A percentile compares a stretch with the other conserved stretches of the same genome.
Conservation (phyloP, 2,329 filamentous ascomycete genomes). For the Fusarium compactum region DNA sequence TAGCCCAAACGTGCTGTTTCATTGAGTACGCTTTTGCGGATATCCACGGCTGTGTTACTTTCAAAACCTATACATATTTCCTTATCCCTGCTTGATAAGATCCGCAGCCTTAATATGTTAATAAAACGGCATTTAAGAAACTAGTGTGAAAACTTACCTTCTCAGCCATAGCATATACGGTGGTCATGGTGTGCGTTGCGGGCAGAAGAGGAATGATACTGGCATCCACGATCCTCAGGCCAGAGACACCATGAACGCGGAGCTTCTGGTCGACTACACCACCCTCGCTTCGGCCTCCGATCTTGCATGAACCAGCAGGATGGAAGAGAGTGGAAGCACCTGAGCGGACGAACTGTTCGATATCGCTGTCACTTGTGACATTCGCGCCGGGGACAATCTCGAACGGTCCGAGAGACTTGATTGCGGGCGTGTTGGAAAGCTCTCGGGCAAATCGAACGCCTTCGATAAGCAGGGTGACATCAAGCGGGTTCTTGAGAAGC, state of each 20-base stretch:
- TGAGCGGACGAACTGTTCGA: slow-evolving; percentile 32
- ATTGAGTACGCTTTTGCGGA: accelerated
- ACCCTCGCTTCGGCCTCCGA: slow-evolving; percentile 57
- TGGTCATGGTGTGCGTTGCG: slow-evolving; percentile 45
- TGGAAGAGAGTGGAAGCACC: slow-evolving; percentile 34
- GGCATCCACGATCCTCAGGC: slow-evolving; percentile 54
- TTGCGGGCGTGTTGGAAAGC: slow-evolving; percentile 6
- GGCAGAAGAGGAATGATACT: slow-evolving; percentile 47
- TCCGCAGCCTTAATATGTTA: slow-evolving; percentile 26
- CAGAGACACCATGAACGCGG: slow-evolving; percentile 40
- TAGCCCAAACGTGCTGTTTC: neutral
- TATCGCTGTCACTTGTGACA: slow-evolving; percentile 26
- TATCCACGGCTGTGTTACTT: neutral
- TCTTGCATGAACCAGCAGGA: slow-evolving; percentile 45
- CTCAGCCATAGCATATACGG: slow-evolving; percentile 48
- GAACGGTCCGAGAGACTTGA: slow-evolving; percentile 12
- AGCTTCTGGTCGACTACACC: slow-evolving; percentile 50
- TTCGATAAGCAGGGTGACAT: slow-evolving; percentile 19
- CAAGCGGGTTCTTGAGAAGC: slow-evolving; percentile 37
- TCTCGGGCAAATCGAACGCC: slow-evolving; percentile 35
- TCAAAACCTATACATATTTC: neutral
- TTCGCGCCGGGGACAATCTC: slow-evolving; percentile 25
- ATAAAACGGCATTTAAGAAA: accelerated
- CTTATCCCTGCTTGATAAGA: slow-evolving; percentile 23
- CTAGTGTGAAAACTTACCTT: slow-evolving; percentile 25